phyloP scores from a whole-genome alignment of 2,329 filamentous ascomycete species.

The Exophiala lecanii-corni region DNA sequence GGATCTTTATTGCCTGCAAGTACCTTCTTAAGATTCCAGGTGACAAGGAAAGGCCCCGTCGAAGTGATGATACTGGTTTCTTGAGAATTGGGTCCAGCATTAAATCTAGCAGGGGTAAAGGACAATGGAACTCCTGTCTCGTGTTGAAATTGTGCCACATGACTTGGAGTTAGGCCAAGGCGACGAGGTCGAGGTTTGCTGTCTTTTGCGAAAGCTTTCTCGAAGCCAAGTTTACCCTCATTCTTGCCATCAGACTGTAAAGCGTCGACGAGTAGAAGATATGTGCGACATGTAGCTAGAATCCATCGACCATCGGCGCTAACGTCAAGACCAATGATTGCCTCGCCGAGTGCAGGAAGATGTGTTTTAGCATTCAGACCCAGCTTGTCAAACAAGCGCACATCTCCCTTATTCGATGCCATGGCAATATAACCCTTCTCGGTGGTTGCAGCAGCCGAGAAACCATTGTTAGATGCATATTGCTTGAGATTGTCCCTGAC shows the following conservation, averaged over 20 bases:
- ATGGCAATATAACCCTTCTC: conserved; percentile 96
- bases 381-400: conserved; percentile 91
- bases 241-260: conserved; percentile 92
- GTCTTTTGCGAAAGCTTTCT: conserved; percentile 87
- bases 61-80: conserved; percentile 97
- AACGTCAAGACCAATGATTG: conserved; percentile 91
- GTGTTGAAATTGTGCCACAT: conserved; percentile 95
- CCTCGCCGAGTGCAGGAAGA: conserved; percentile 89
- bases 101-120: conserved; percentile 92
- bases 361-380: conserved; percentile 98
- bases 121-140: conserved; percentile 82
- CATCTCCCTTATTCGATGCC: conserved; percentile 95
- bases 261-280: conserved; percentile 87
- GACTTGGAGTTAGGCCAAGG: conserved; percentile 79
- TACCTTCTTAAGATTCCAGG: conserved; percentile 92
- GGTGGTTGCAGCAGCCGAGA: conserved; percentile 88
- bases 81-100: conserved; percentile 71
- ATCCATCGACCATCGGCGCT: conserved; percentile 96
- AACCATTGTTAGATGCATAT: conserved; percentile 94
- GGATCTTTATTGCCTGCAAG: conserved; percentile 75
- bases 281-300: conserved; percentile 87
- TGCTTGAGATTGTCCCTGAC: conserved; percentile 92
- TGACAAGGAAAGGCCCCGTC: conserved; percentile 92
- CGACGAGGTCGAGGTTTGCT: conserved; percentile 89
- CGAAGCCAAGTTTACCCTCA: conserved; percentile 95